Evolutionary conservation across 2,329 filamentous ascomycete species (phyloP), one percentile per base, ranked within the genome.

Genomic region (Xylariomycetidae sp.): DNA sequence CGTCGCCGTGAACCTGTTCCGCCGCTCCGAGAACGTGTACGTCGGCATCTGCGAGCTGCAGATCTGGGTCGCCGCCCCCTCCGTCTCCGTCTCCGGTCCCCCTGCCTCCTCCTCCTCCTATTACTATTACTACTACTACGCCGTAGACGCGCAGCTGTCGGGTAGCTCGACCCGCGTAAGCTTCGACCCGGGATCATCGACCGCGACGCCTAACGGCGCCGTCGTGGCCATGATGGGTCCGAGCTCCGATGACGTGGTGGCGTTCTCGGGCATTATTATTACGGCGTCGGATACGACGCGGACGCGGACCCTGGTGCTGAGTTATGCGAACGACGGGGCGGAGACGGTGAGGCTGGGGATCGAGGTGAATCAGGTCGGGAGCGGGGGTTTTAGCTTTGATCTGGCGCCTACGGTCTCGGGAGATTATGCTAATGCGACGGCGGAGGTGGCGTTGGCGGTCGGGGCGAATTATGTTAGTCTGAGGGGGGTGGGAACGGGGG

Each of bases 21-120:
- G 46, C 8, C 38, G 45, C 16, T 46, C 45, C 4, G 34, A 41
- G 4, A 40, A 40, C 2, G 33, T 45, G 11, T 54, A 36, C 25
- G 51, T 56, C 8, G 56, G 56, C 7, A 40, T 58, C 17, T 58
- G 56, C 33, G 56, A 59, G 42, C 41, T 58, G 16, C 50, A 59
- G 34, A 51, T 54, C 18, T 58, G 56, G 56, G n/a, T n/a, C n/a
- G n/a, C 51, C 44, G 2, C 45, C 46, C 2, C 41, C 54, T 13
- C 19, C 16, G 12, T 12, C 19, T 3, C 46, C 50, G 2, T 46
- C 51, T 12, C 36, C n/a, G n/a, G n/a, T n/a, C n/a, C n/a, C n/a
- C n/a, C n/a, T n/a, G n/a, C n/a, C n/a, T n/a, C n/a, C n/a, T n/a
- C n/a, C n/a, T n/a, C n/a, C n/a, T n/a, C n/a, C n/a, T n/a, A n/a